Evolutionary conservation across 2,329 filamentous ascomycete genomes (phyloP), one percentile per base, ranked within the genome.

Genomic region (Cercospora zeina): DNA sequence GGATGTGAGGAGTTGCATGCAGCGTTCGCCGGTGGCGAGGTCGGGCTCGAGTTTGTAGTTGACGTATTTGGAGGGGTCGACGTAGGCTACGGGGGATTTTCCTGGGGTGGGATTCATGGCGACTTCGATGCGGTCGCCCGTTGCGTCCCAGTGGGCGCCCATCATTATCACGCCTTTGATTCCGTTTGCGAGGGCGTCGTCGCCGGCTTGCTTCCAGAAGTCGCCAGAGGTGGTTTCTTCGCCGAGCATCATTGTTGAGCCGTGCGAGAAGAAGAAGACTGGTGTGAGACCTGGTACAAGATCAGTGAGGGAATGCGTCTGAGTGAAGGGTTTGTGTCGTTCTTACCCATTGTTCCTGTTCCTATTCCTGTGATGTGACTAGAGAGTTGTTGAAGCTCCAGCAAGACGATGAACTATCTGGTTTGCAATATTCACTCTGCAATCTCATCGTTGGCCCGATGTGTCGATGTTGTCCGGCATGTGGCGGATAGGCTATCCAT

Each of bases 231-330:
- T 73, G 13, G 82, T 84, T 67, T 87, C 82, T 70, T 89, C 87
- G 36, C 86, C 87, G 13, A 89, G 76, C 87, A 89, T 89, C 85
- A 88, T 88, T 39, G 86, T 89, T 13, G 85, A 87, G 70, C 87
- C 87, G 81, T 89, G 87, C 2, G 86, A 87, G 74, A 89, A 89
- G 75, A 88, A 85, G 71, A 87, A 83, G 0, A 88, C 84, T 1
- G 85, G 86, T 5, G 85, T 81, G 24, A 67, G 61, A 45, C 61
- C 63, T 65, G 50, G 1, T 10, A 9, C 27, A 10, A 9, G 33
- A 36, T 62, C 9, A 65, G 63, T 14, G 9, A 16, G 4, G 33
- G 53, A 14, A 2, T 5, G 2, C 42, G 14, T 47, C 27, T 8
- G 42, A 27, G 13, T 14, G 13, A 13, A 27, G 21, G 4, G 13